Base-by-base conservation (phyloP, 768 basidiomycete species). In the Termitomyces bulborhizus region DNA sequence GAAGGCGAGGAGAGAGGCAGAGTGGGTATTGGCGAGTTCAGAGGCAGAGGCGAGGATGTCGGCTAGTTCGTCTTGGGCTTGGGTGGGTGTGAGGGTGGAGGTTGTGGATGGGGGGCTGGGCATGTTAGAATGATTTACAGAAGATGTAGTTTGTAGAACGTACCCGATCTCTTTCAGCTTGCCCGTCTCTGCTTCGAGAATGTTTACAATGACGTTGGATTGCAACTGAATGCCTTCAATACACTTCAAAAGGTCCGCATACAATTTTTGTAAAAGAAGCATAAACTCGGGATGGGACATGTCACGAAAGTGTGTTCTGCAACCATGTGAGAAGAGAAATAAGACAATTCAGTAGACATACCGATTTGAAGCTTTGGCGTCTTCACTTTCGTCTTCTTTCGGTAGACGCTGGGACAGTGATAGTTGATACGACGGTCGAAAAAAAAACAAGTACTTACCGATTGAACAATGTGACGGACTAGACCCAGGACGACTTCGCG, bases 11-110 rank as follows among this genome's bases (percentile, higher is more conserved):
- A 94, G 76, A 66, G 87, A 89, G 18, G 93, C 88, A 1, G 83
- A 83, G 27, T 90, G 82, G 8, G 85, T 81, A 68, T 97, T 93
- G 8, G 91, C 85, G 4, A 96, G 80, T 64, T 98, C 96, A 21
- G 91, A 83, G 0, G 86, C 81, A 0, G 91, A 85, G 2, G 85
- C 81, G 37, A 97, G 73, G 43, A 90, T 83, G 60, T 95, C 93
- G 7, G 76, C 66, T 9, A 94, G 70, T 50, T 94, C 91, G 56
- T 85, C 83, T 54, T 80, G 78, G 32, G 75, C 71, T 32, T 76
- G 62, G 0, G 36, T 32, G 31, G 31, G 31, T 9, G 31, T 32
- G 31, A 32, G 31, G 31, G 31, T 18, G 26, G 51, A 6, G 4
- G 57, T 53, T 26, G 8, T 9, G 3, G 41, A 34, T 26, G 57